Evolutionary conservation across 345 rosid species (phyloP).

Genomic region (Xanthoceras sorbifolium): DNA sequence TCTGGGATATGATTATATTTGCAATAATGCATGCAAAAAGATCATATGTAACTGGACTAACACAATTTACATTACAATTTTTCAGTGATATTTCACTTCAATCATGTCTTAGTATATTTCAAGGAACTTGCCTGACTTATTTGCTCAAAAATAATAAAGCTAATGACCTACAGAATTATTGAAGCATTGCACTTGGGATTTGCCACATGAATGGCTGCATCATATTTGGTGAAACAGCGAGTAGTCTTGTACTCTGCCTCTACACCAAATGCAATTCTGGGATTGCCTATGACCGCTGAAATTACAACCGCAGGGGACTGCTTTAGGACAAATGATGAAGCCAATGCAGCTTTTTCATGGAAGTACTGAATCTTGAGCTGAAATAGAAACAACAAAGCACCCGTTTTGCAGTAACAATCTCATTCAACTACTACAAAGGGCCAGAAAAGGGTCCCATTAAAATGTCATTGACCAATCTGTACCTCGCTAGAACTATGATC

Average conservation of each 20-base stretch:
- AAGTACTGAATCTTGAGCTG: slow-evolving; percentile 14
- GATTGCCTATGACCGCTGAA: slow-evolving; percentile 20
- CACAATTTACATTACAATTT: too few species aligned
- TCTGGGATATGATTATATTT: neutral
- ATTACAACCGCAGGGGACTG: slow-evolving; percentile 14
- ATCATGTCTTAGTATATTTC: too few species aligned
- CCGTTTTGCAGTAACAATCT: neutral
- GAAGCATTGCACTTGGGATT: slow-evolving; percentile 15
- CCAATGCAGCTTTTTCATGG: slow-evolving; percentile 17
- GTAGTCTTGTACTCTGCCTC: slow-evolving; percentile 18
- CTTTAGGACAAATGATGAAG: slow-evolving; percentile 10
- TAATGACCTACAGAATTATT: slow-evolving; percentile 20
- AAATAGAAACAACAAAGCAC: neutral
- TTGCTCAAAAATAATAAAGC: too few species aligned
- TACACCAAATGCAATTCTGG: slow-evolving; percentile 16
- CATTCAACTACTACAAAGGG: neutral
- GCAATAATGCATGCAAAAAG: neutral
- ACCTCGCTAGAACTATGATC: slow-evolving; percentile 14
- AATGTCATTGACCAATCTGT: neutral
- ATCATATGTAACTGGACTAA: too few species aligned
- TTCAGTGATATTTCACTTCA: too few species aligned
- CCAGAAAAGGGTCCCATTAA: neutral
- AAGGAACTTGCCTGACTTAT: too few species aligned
- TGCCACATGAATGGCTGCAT: slow-evolving; percentile 17
- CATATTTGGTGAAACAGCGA: slow-evolving; percentile 5